These are phyloP conservation scores for Dendrobium nobile DNA, from an alignment of 106 monocot species.

Conservation along the genomic window DNA sequence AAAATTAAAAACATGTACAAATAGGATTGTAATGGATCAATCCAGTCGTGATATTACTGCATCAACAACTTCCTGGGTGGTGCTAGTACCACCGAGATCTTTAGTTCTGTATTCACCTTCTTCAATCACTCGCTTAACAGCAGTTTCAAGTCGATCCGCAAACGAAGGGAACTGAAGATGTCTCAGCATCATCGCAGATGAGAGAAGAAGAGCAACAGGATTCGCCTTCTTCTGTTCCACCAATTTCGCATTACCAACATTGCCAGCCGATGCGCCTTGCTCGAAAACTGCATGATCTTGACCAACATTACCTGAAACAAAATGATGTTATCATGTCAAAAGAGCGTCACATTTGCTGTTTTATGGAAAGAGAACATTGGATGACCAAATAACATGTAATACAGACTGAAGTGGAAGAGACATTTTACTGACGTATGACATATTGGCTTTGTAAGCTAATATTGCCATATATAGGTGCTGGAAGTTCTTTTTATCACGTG, in stretches of 20 bases:
- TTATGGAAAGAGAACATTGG: no score
- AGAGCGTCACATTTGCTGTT: background rate
- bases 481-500: no score
- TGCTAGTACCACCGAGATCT: conserved; percentile 14
- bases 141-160: conserved; percentile 27
- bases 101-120: conserved; percentile 17
- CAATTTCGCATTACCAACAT: conserved; percentile 32
- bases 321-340: background rate
- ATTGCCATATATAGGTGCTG: no score
- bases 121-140: conserved; percentile 12
- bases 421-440: no score
- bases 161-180: conserved; percentile 48
- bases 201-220: conserved; percentile 39
- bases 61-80: conserved; percentile 17
- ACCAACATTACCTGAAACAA: conserved; percentile 34
- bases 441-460: no score
- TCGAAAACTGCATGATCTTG: conserved; percentile 44
- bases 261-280: conserved; percentile 49
- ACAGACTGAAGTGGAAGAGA: background rate
- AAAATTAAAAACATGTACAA: background rate
- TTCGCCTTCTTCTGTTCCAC: conserved; percentile 36
- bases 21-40: background rate
- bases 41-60: conserved; percentile 9
- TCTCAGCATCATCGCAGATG: conserved; percentile 47
- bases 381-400: background rate